Evolutionary conservation across 1,139 yeast genomes (phyloP), one percentile per base, ranked within the genome.

Genomic region (Magnusiomyces suaveolens): DNA sequence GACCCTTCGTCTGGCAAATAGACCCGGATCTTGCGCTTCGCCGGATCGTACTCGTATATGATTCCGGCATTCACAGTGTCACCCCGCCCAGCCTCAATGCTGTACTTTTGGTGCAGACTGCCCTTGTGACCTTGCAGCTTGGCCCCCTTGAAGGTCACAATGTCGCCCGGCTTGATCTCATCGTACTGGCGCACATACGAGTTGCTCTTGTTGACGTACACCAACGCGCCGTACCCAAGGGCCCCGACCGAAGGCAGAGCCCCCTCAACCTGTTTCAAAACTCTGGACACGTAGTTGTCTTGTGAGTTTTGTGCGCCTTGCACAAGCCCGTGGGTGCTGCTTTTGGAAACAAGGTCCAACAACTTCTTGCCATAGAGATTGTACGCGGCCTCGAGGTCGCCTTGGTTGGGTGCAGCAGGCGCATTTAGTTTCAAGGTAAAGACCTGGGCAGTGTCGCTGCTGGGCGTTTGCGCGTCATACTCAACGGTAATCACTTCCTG

Each of bases 111-210:
- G 57, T 76, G 79, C 54, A 83, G 78, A 1, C 72, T 64, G 20
- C 75, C 75, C 65, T 83, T 83, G 62, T 83, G 87, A 8, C 83
- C 79, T 57, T 79, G 81, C 70, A 90, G 89, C 58, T 78, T 78
- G 10, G 89, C 96, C 57, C 81, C 80, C 62, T 83, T 80, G 60
- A 88, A 78, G 58, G 88, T 84, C 50, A 88, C 71, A 20, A 92
- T 75, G 66, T 92, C 97, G 56, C 98, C 98, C 0, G 94, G 83
- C 52, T 79, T 77, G 56, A 88, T 79, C 49, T 82, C 87, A 54
- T 82, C 92, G 36, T 72, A 63, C 60, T 79, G 80, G 23, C 77
- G 74, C 16, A 82, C 79, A 44, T 82, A 82, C 51, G 79, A 75
- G 62, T 80, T 81, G 63, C 79, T 81, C 57, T 78, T 69, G 65